A percentile compares a stretch with the other conserved stretches of the same genome.
phyloP scores from a whole-genome alignment of 2,329 filamentous ascomycete species.

The Diaporthe capsici region DNA sequence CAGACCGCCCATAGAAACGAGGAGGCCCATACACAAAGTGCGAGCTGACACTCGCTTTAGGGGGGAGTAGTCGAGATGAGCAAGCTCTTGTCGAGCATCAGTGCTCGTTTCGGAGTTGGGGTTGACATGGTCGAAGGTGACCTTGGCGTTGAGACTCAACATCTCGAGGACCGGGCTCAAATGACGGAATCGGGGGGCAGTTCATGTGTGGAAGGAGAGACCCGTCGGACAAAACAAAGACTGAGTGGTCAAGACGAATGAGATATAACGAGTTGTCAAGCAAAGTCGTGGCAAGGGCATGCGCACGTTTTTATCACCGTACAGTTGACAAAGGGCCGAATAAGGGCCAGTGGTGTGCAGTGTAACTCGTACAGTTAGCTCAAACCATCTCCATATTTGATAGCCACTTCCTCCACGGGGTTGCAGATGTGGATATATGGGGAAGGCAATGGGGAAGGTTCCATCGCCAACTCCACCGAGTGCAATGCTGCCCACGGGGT shows the following conservation, averaged over 20 bases:
- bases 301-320: not conserved
- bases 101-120: constrained; percentile 55
- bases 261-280: not conserved
- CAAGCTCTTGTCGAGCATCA: constrained; percentile 52
- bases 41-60: constrained; percentile 55
- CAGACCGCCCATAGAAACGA: constrained; percentile 62
- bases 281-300: not conserved
- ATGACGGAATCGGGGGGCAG: not conserved
- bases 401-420: constrained; percentile 23
- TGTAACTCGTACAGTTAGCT: not conserved
- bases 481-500: constrained; percentile 16
- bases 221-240: not conserved
- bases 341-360: not conserved
- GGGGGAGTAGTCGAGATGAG: constrained; percentile 61
- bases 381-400: constrained; percentile 22
- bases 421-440: constrained; percentile 29
- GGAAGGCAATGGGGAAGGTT: constrained; percentile 9
- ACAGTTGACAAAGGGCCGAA: constrained; percentile 3
- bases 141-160: constrained; percentile 40
- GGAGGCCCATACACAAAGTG: constrained; percentile 54
- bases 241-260: not conserved
- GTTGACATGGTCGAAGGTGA: constrained; percentile 60
- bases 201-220: not conserved
- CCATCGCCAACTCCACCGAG: constrained; percentile 10
- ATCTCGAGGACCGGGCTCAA: constrained; percentile 18